phyloP scores from a whole-genome alignment of 2,329 filamentous ascomycete species.

The Alternaria sp. region DNA sequence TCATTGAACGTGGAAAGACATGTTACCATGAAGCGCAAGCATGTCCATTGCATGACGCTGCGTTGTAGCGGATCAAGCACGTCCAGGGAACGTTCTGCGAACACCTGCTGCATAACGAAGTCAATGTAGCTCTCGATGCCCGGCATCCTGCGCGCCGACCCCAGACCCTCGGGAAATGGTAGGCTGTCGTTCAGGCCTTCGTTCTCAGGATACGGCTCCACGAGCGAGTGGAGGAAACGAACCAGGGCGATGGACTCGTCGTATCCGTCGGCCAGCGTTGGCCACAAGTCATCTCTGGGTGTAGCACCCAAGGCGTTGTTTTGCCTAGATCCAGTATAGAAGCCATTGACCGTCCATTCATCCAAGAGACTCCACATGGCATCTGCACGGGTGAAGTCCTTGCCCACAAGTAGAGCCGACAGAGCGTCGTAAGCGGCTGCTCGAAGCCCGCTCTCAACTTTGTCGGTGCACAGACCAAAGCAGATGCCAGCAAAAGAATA shows the following conservation, averaged over 20 bases:
- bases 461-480: conserved; percentile 78
- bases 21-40: conserved; percentile 80
- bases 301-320: conserved; percentile 27
- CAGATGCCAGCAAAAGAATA: conserved; percentile 76
- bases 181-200: conserved; percentile 73
- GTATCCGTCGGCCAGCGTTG: conserved; percentile 77
- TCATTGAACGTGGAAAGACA: conserved; percentile 92
- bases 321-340: conserved; percentile 42
- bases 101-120: conserved; percentile 81
- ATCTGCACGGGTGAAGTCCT: conserved; percentile 69
- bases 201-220: conserved; percentile 68
- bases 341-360: conserved; percentile 66
- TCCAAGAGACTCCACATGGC: conserved; percentile 83
- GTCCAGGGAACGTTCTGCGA: conserved; percentile 70
- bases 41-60: conserved; percentile 76
- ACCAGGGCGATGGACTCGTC: conserved; percentile 88
- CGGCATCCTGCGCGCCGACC: conserved; percentile 75
- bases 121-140: conserved; percentile 94
- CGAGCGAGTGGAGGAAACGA: conserved; percentile 73
- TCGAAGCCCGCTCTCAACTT: conserved; percentile 76
- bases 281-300: conserved; percentile 61
- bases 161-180: conserved; percentile 86
- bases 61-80: conserved; percentile 69
- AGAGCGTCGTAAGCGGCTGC: conserved; percentile 85
- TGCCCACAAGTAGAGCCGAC: conserved; percentile 75